Evolutionary conservation across 345 rosid species (phyloP), one percentile per base, ranked within the genome.

Genomic region (Sonneratia alba): DNA sequence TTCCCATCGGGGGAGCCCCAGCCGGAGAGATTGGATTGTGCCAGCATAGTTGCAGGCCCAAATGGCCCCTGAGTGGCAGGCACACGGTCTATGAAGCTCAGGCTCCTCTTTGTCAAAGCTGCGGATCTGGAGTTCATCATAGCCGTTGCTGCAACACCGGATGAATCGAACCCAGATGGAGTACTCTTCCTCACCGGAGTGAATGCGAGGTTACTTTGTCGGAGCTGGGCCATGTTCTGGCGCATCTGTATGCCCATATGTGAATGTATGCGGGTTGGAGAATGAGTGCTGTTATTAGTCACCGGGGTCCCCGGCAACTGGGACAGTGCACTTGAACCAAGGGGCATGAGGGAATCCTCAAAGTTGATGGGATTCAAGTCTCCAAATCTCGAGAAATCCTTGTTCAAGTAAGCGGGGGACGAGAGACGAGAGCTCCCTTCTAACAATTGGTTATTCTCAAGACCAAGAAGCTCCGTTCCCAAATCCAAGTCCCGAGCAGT

Each of bases 41-140:
- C 84, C 89, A 27, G 24, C 36, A 67, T 56, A 11, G 4, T 70
- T 6, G 36, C 66, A 32, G 14, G 51, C 22, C 47, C 22, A 55
- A 32, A 38, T 37, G 67, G 69, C 68, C 7, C 48, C 40, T 42
- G 36, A 8, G 51, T 22, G 0, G 89, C 77, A 3, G 66, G 7
- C 7, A 87, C 87, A 4, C 87, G 92, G 77, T 90, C 96, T 53
- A 91, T 80, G 63, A 94, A 90, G 77, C 98, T 94, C 83, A 88
- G 88, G 78, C 98, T 91, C 45, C 98, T 83, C 77, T 88, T 88
- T 0, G 92, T 84, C 81, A 94, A 90, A 0, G 96, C 93, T 4
- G 96, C 87, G 7, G 92, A 81, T 78, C 98, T 87, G 0, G 97
- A 88, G n/a, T 91, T 94, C 98, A 94, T 91, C 66, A 90, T 85